These are phyloP conservation scores for Lasiosphaeriaceae sp. DNA, from an alignment of 495 filamentous ascomycete species.

Conservation along the genomic window DNA sequence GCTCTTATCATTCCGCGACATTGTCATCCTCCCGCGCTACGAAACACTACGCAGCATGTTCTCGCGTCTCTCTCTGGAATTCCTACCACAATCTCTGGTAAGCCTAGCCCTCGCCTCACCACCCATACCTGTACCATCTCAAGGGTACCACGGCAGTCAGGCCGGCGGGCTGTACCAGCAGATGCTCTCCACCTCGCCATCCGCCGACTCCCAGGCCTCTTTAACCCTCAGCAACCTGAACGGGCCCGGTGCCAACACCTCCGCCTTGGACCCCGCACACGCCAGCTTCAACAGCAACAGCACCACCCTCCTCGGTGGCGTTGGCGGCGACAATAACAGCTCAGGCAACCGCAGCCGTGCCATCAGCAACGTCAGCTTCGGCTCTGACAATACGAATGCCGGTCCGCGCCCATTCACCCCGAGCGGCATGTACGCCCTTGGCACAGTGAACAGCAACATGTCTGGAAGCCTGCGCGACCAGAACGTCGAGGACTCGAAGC, in stretches of 20 bases:
- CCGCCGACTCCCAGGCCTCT: slow-evolving; percentile 32
- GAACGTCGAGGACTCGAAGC: slow-evolving; percentile 66
- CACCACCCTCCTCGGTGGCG: slow-evolving; percentile 64
- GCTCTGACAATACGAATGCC: slow-evolving; percentile 40
- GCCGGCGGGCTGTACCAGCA: slow-evolving; percentile 12
- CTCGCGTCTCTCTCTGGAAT: slow-evolving; percentile 82
- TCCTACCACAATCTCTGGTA: slow-evolving; percentile 61
- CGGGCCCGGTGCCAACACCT: slow-evolving; percentile 54
- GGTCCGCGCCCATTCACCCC: slow-evolving; percentile 51
- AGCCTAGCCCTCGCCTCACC: slow-evolving; percentile 41
- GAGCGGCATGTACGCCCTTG: slow-evolving; percentile 39
- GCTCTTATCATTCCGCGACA: slow-evolving; percentile 84
- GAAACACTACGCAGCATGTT: slow-evolving; percentile 85
- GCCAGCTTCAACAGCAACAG: slow-evolving; percentile 75
- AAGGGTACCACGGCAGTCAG: slow-evolving; percentile 16
- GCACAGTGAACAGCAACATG: slow-evolving; percentile 25
- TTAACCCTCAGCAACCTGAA: slow-evolving; percentile 23
- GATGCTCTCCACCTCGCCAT: slow-evolving; percentile 27
- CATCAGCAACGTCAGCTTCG: slow-evolving; percentile 81
- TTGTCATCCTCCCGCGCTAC: slow-evolving; percentile 78
- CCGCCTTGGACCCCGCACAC: slow-evolving; percentile 64
- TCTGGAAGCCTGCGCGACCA: slow-evolving; percentile 36
- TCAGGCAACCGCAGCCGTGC: slow-evolving; percentile 59
- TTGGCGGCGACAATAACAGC: slow-evolving; percentile 32
- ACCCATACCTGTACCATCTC: slow-evolving; percentile 35